phyloP scores from a whole-genome alignment of 768 basidiomycete species.

The Tulasnella sp. region DNA sequence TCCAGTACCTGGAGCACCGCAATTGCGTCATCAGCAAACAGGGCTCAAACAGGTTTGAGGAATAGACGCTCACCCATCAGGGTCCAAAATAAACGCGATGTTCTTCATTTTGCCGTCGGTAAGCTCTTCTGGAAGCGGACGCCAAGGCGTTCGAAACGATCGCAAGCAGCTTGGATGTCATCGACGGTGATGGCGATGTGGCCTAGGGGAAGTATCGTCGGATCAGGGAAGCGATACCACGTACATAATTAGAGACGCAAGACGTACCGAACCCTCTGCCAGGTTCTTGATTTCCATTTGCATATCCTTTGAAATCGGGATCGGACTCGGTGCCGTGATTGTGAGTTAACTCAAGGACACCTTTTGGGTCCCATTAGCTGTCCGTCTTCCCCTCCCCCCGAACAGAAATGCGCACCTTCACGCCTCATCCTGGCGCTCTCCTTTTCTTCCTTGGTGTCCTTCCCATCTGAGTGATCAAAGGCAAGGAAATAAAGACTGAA shows the following conservation, averaged over 20 bases:
- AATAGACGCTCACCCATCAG: slow-evolving; percentile 53
- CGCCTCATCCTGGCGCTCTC: slow-evolving; percentile 50
- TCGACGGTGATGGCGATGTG: slow-evolving; percentile 86
- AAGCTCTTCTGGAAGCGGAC: slow-evolving; percentile 84
- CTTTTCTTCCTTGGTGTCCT: slow-evolving; percentile 46
- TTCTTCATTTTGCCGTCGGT: slow-evolving; percentile 81
- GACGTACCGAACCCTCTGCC: slow-evolving; percentile 46
- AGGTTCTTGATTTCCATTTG: slow-evolving; percentile 80
- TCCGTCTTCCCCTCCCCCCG: too few species aligned
- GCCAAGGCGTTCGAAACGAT: slow-evolving; percentile 71
- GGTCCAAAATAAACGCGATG: slow-evolving; percentile 82
- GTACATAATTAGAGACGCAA: not conserved
- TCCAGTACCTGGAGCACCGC: slow-evolving; percentile 37
- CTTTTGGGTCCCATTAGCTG: slow-evolving; percentile 40
- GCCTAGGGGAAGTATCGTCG: slow-evolving; percentile 36
- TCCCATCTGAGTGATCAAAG: slow-evolving; percentile 58
- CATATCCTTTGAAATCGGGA: slow-evolving; percentile 72
- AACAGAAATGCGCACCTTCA: slow-evolving; percentile 52
- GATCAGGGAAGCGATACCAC: not conserved
- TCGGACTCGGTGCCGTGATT: slow-evolving; percentile 90
- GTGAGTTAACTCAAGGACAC: slow-evolving; percentile 78
- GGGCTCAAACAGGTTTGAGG: not conserved
- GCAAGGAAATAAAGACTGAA: slow-evolving; percentile 87
- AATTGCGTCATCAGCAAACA: not conserved
- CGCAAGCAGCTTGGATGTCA: slow-evolving; percentile 77